Evolutionary conservation across 176 grass and related monocot species (phyloP).

Genomic region (Musa itinerans): DNA sequence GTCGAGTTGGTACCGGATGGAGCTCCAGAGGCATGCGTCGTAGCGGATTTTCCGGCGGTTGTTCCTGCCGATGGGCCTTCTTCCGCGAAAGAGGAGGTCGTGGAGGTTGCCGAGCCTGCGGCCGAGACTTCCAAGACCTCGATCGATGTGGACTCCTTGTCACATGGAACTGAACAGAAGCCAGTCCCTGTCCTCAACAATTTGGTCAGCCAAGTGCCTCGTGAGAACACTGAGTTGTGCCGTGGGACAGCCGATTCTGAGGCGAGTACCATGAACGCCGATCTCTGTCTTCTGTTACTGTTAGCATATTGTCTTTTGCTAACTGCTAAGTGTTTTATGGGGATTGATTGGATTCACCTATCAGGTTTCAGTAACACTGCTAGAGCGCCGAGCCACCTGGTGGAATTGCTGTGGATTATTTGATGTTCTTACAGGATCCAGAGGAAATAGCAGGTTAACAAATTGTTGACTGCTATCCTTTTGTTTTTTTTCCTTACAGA

Average conservation of each 20-base stretch:
- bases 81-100: not conserved
- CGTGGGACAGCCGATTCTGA: not conserved
- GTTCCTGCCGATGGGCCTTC: not conserved
- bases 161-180: not conserved
- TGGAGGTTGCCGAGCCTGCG: not conserved
- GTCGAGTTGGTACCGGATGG: not conserved
- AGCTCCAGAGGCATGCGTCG: not conserved
- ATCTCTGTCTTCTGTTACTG: not conserved
- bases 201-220: not conserved
- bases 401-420: constrained; percentile 6
- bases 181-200: not conserved
- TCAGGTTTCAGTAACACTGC: not conserved
- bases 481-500: not conserved
- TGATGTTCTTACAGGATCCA: not conserved
- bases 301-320: not conserved
- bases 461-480: not conserved
- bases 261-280: not conserved
- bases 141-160: not conserved
- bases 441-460: not conserved
- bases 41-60: not conserved
- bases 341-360: not conserved
- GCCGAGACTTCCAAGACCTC: not conserved
- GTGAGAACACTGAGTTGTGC: not conserved
- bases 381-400: not conserved
- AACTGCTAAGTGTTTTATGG: not conserved